These are phyloP conservation scores for Fusarium keratoplasticum DNA, from an alignment of 2,329 filamentous ascomycete genomes.

Conservation along the genomic window DNA sequence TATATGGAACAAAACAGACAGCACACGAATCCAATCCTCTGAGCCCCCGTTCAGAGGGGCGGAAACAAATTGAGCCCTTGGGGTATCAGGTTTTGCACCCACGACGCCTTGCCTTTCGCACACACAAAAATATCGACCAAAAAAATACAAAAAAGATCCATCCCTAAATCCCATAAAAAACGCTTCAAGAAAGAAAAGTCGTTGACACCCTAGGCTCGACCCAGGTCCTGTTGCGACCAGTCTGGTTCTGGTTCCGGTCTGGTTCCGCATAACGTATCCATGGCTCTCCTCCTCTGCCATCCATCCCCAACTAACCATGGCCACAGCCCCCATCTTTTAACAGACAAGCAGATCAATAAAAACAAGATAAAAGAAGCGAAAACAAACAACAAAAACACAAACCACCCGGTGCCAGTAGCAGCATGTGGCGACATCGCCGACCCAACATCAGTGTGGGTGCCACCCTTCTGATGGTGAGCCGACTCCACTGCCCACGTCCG, in stretches of 20 bases:
- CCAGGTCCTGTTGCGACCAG: conserved; percentile 36
- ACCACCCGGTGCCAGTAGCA: neutral
- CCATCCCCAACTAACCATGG: neutral
- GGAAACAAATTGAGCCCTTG: neutral
- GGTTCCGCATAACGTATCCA: neutral
- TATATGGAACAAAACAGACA: neutral
- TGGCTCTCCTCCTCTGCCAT: neutral
- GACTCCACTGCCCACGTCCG: conserved; percentile 7
- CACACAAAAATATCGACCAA: neutral
- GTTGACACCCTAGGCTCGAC: conserved; percentile 20
- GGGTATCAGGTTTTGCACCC: neutral
- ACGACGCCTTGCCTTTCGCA: neutral
- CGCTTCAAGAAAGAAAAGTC: neutral
- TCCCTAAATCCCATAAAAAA: neutral
- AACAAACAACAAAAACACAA: neutral
- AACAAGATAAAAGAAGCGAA: neutral
- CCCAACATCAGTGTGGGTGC: conserved; percentile 15
- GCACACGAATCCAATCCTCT: neutral
- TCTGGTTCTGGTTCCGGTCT: conserved; percentile 26
- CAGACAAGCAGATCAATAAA: neutral
- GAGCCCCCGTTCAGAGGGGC: neutral
- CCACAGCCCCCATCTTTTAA: neutral
- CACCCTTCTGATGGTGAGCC: conserved; percentile 14
- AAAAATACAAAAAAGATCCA: neutral
- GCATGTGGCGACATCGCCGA: neutral